A percentile compares a stretch with the other conserved stretches of the same genome.
Conservation (phyloP, 2,329 filamentous ascomycete genomes). For the Cordyceps farinosa region DNA sequence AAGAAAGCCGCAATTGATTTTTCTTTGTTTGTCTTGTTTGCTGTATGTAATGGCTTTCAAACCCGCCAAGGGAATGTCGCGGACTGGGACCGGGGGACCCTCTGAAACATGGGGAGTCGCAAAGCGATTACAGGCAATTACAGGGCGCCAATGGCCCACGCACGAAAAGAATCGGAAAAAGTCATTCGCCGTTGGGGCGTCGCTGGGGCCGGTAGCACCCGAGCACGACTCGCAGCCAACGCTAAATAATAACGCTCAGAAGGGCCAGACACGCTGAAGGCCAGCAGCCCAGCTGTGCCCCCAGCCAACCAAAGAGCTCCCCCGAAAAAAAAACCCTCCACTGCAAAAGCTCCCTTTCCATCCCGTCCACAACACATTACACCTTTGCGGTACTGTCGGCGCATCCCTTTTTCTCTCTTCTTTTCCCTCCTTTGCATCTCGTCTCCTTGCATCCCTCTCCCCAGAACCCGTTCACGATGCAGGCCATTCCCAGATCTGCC, state of each 20-base stretch:
- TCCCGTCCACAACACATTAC: slow-evolving; percentile 6
- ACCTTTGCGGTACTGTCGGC: not conserved
- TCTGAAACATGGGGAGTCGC: not conserved
- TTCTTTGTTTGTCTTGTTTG: slow-evolving; percentile 39
- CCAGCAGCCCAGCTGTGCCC: not conserved
- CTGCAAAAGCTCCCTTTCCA: slow-evolving; percentile 17
- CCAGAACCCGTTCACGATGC: slow-evolving; percentile 57
- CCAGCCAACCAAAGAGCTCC: slow-evolving; percentile 9
- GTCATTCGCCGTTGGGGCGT: slow-evolving; percentile 9
- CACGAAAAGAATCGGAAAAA: slow-evolving; percentile 19
- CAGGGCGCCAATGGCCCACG: slow-evolving; percentile 7
- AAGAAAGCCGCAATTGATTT: slow-evolving; percentile 26
- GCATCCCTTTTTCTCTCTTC: slow-evolving; percentile 19
- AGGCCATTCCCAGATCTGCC: slow-evolving; percentile 71
- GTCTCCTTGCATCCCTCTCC: not conserved
- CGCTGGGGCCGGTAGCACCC: slow-evolving; percentile 16
- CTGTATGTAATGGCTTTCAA: not conserved
- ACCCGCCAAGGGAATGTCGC: not conserved
- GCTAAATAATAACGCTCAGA: not conserved
- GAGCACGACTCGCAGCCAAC: slow-evolving; percentile 10
- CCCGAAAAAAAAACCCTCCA: slow-evolving; percentile 14
- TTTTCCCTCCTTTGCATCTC: slow-evolving; percentile 12
- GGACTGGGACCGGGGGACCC: not conserved
- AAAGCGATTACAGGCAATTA: not conserved
- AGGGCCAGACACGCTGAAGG: too few species aligned